phyloP scores from a whole-genome alignment of 805 yeast genomes.

The Ogataea pini region DNA sequence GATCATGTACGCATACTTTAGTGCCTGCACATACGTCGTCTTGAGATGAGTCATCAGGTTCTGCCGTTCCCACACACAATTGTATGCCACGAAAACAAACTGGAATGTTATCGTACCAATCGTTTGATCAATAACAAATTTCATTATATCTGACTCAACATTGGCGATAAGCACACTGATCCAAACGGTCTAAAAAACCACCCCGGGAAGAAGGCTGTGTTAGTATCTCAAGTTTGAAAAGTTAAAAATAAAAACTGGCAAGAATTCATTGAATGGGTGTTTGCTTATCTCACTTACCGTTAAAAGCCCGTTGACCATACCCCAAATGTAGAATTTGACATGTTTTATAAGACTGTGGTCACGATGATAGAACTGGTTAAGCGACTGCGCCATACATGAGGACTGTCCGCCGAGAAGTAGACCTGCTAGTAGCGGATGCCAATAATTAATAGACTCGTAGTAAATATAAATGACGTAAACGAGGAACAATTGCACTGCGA shows the following conservation, averaged over 20 bases:
- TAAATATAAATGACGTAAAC: conserved; percentile 27
- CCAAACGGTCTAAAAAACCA: conserved; percentile 42
- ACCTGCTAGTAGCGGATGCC: conserved; percentile 30
- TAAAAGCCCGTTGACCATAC: conserved; percentile 56
- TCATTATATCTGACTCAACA: conserved; percentile 37
- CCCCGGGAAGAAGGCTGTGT: conserved; percentile 5
- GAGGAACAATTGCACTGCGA: conserved; percentile 26
- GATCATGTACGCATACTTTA: conserved; percentile 53
- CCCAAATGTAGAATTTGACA: conserved; percentile 59
- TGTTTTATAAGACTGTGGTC: conserved; percentile 28
- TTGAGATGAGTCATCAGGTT: conserved; percentile 36
- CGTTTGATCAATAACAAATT: conserved; percentile 54
- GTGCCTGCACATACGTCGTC: conserved; percentile 45
- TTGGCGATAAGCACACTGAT: conserved; percentile 44
- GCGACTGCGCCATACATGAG: conserved; percentile 33
- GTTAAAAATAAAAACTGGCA: not conserved
- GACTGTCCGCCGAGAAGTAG: conserved; percentile 31
- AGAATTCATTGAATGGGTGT: not conserved
- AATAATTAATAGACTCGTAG: conserved; percentile 27
- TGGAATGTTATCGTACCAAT: conserved; percentile 60
- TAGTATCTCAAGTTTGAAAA: conserved; percentile 1
- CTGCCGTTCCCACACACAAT: conserved; percentile 56
- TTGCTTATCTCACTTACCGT: conserved; percentile 29
- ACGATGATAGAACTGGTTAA: conserved; percentile 31
- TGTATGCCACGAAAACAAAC: conserved; percentile 47